Evolutionary conservation across 108 stramenopile genomes (phyloP), one percentile per base, ranked within the genome.

Genomic region (Aurantiochytrium sp.): DNA sequence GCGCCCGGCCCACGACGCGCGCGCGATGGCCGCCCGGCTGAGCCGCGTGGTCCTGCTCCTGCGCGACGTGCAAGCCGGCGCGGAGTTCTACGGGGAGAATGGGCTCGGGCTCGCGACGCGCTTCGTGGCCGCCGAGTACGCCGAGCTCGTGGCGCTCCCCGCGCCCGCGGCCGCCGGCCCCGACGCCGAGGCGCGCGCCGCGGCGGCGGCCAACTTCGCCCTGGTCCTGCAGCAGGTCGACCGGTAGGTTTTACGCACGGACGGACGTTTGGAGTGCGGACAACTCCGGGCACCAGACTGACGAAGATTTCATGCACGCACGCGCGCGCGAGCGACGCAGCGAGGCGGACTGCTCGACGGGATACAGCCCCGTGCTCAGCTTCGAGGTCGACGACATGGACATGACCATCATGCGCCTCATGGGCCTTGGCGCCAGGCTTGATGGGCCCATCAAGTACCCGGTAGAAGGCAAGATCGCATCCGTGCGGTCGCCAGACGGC

Each of bases 371-470:
- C 17, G 37, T 91, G 41, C 31, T 91, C 31, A 89, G 90, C 81
- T 91, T 91, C 32, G 90, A 91, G 41, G 90, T 91, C 1, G 86
- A 50, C 19, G 90, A 91, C 88, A 91, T 91, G 89, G 86, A 91
- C 85, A 55, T 41, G 15, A 89, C 85, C 21, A 73, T 91, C 48
- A 86, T 87, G 59, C 88, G 90, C 24, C 86, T 90, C 21, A 31
- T 91, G 4, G 37, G 31, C n/a, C 85, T 91, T 42, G 90, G 90
- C 15, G 90, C 69, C 4, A 88, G 89, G 24, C 88, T 91, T 3
- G 90, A 91, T 53, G 90, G 90, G 6, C 90, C 90, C 41, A 90
- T 91, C 88, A 91, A 91, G 86, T 90, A 91, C 42, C 90, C 90
- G 3, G 86, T 86, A 24, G 87, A 91, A 73, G 90, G 90, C 24